Evolutionary conservation across 352 stramenopile species (phyloP).

Genomic region (Phytopythium oedochilum): DNA sequence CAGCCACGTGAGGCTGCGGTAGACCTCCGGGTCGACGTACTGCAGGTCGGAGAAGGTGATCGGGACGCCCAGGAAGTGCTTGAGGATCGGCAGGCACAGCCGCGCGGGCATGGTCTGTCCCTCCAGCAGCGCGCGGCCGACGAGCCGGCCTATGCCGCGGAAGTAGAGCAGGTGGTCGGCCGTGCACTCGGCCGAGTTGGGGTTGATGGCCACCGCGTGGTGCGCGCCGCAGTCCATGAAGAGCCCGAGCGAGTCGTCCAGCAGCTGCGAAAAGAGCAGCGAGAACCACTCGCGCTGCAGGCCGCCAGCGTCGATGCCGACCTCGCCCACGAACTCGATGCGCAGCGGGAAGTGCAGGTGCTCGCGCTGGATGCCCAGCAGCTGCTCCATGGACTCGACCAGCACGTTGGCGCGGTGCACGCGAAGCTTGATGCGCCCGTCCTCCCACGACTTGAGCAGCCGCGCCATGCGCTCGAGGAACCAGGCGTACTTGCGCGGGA

Average conservation of each 20-base stretch:
- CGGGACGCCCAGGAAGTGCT: constrained; percentile 73
- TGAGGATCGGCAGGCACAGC: constrained; percentile 72
- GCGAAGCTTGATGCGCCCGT: constrained; percentile 80
- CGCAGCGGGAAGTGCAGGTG: constrained; percentile 78
- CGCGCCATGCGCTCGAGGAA: constrained; percentile 73
- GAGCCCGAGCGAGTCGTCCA: constrained; percentile 61
- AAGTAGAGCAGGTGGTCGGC: constrained; percentile 87
- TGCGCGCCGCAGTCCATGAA: constrained; percentile 78
- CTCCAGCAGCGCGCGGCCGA: constrained; percentile 68
- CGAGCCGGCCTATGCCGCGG: constrained; percentile 58
- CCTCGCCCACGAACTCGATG: constrained; percentile 84
- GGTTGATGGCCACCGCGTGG: constrained; percentile 62
- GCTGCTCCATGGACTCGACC: constrained; percentile 78
- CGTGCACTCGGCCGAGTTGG: constrained; percentile 66
- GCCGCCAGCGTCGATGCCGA: constrained; percentile 71
- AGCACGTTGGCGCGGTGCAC: constrained; percentile 71
- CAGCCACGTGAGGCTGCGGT: constrained; percentile 74
- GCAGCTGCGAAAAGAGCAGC: constrained; percentile 65
- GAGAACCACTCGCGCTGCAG: constrained; percentile 81
- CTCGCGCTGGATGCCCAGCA: constrained; percentile 65
- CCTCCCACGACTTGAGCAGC: constrained; percentile 65
- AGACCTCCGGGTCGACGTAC: constrained; percentile 74
- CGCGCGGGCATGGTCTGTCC: constrained; percentile 68
- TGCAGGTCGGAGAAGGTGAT: constrained; percentile 82
- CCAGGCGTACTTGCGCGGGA: constrained; percentile 80